Evolutionary conservation across 2,329 filamentous ascomycete genomes (phyloP).

Genomic region (Tolypocladium tropicale): DNA sequence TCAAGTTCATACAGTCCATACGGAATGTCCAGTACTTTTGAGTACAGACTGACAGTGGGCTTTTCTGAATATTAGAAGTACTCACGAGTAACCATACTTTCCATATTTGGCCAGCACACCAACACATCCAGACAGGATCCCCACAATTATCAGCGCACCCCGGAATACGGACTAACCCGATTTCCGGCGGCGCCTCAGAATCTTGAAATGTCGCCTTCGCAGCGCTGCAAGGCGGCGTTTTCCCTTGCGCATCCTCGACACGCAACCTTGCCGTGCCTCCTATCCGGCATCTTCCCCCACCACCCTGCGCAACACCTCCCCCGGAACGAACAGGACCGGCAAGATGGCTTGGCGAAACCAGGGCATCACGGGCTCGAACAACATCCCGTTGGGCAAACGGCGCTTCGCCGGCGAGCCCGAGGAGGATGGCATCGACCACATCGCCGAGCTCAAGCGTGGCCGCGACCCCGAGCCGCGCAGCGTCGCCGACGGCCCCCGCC

Average conservation of each 20-base stretch:
- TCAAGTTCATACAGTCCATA: too few species aligned
- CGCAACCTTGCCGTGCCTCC: not conserved
- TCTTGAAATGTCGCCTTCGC: not conserved
- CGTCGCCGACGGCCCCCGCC: conserved; percentile 65
- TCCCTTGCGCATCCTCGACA: not conserved
- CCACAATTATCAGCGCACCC: too few species aligned
- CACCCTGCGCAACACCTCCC: not conserved
- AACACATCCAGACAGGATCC: too few species aligned
- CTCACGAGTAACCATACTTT: too few species aligned
- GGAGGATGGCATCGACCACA: conserved; percentile 26
- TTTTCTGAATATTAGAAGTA: too few species aligned
- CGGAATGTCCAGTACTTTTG: too few species aligned
- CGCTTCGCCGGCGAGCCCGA: conserved; percentile 58
- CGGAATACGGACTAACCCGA: not conserved
- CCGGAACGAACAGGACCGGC: conserved; percentile 3
- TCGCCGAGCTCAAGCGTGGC: conserved; percentile 63
- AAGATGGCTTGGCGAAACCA: conserved; percentile 59
- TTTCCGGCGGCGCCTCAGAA: not conserved
- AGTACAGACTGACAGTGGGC: too few species aligned
- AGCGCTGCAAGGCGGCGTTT: too few species aligned
- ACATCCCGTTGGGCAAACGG: conserved; percentile 85
- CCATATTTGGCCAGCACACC: too few species aligned
- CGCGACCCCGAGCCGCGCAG: conserved; percentile 76
- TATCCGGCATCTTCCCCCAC: not conserved
- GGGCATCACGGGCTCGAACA: conserved; percentile 96